Percentiles rank a stretch among this genome's conserved stretches.
phyloP scores from a whole-genome alignment of 2,329 filamentous ascomycete species.

The Ampelomyces quisqualis region DNA sequence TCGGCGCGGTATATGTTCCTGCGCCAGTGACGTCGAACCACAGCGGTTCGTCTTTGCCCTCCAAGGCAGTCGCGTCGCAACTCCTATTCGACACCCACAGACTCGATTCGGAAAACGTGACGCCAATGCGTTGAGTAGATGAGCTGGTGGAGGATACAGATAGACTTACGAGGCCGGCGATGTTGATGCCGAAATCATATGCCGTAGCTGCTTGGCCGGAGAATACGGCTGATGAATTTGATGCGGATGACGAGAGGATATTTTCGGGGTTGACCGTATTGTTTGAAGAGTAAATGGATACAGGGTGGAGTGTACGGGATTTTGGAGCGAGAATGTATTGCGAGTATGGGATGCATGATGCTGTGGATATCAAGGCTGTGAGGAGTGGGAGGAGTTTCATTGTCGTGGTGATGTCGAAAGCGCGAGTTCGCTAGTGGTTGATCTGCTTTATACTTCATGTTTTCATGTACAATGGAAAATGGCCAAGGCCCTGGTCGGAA shows the following conservation, averaged over 20 bases:
- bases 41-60: constrained; percentile 51
- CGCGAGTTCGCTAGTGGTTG: too few relatives aligned
- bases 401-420: too few relatives aligned
- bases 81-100: constrained; percentile 53
- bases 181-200: constrained; percentile 48
- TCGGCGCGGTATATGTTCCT: constrained; percentile 47
- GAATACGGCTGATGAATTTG: constrained; percentile 38
- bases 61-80: constrained; percentile 51
- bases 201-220: constrained; percentile 42
- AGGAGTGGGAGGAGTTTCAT: background rate
- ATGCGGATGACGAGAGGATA: constrained; percentile 23
- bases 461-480: too few relatives aligned
- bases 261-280: constrained; percentile 44
- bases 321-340: constrained; percentile 47
- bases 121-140: constrained; percentile 45
- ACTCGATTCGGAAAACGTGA: constrained; percentile 47
- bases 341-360: constrained; percentile 34
- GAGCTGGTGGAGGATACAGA: constrained; percentile 37
- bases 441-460: too few relatives aligned
- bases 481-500: too few relatives aligned
- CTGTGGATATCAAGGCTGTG: background rate
- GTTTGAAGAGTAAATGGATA: constrained; percentile 44
- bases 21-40: constrained; percentile 49
- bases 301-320: constrained; percentile 34
- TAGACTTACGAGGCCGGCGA: constrained; percentile 45